Evolutionary conservation across 1,284 basidiomycete genomes (phyloP).

Genomic region (Cryptococcus sp.): DNA sequence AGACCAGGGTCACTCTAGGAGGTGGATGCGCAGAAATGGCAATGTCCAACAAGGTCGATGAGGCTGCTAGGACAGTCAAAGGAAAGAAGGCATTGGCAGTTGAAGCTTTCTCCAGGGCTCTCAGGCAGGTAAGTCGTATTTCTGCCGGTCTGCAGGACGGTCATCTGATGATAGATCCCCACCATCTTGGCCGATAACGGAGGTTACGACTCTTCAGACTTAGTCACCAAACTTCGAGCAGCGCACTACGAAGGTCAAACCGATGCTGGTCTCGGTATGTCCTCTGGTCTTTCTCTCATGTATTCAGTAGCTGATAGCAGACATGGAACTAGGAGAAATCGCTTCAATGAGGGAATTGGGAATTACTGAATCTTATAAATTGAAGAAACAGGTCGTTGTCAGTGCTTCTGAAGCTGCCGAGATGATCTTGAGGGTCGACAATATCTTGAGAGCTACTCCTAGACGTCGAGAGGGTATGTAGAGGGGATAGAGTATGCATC

Average conservation of each 20-base stretch:
- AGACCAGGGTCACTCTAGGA: slow-evolving; percentile 88
- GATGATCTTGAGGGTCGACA: slow-evolving; percentile 78
- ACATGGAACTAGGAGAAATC: slow-evolving; percentile 81
- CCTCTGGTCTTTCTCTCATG: not conserved
- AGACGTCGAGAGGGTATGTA: slow-evolving; percentile 54
- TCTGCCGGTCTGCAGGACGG: too few species aligned
- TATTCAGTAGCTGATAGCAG: slow-evolving; percentile 47
- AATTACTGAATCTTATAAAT: slow-evolving; percentile 93
- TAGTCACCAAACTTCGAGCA: slow-evolving; percentile 83
- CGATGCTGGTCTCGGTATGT: slow-evolving; percentile 79
- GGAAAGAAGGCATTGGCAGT: slow-evolving; percentile 96
- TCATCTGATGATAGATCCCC: slow-evolving; percentile 58
- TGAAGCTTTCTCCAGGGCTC: slow-evolving; percentile 82
- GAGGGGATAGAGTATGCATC: not conserved
- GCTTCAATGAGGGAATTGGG: slow-evolving; percentile 85
- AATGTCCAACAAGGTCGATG: slow-evolving; percentile 93
- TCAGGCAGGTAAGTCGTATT: slow-evolving; percentile 60
- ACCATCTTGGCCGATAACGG: slow-evolving; percentile 97
- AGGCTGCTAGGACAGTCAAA: slow-evolving; percentile 73
- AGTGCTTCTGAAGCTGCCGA: slow-evolving; percentile 96
- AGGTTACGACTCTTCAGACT: slow-evolving; percentile 93
- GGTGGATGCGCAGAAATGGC: slow-evolving; percentile 98
- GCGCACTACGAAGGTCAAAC: slow-evolving; percentile 86
- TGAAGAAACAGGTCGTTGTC: slow-evolving; percentile 91
- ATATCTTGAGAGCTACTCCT: slow-evolving; percentile 57